Percentiles rank a stretch among this genome's conserved stretches.
Conservation (phyloP, 129 eudicot genomes). For the Helianthus tuberosus region DNA sequence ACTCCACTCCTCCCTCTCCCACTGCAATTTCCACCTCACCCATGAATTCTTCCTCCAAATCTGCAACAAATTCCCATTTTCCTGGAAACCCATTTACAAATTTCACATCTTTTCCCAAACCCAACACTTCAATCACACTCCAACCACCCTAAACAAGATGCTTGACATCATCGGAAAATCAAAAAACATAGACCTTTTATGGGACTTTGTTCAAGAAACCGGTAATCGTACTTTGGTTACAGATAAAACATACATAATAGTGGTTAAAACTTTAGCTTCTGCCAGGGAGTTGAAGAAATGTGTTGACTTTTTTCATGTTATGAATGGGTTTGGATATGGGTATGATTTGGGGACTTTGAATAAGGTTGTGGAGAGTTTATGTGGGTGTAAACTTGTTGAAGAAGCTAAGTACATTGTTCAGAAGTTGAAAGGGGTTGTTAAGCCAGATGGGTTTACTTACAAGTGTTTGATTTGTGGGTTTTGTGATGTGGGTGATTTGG, state of each 20-base stretch:
- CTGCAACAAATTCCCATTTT: slow-evolving; percentile 74
- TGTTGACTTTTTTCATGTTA: slow-evolving; percentile 69
- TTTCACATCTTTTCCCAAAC: slow-evolving; percentile 55
- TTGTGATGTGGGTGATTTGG: slow-evolving; percentile 72
- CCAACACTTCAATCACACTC: slow-evolving; percentile 61
- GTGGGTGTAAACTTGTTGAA: slow-evolving; percentile 57
- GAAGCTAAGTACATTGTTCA: slow-evolving; percentile 71
- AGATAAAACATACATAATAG: slow-evolving; percentile 55
- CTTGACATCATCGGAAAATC: slow-evolving; percentile 75
- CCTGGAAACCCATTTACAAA: slow-evolving; percentile 84
- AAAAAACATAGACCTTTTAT: slow-evolving; percentile 72
- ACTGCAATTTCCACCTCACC: slow-evolving; percentile 53
- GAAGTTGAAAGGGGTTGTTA: slow-evolving; percentile 63
- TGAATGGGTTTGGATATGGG: slow-evolving; percentile 70
- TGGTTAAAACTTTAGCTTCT: slow-evolving; percentile 56
- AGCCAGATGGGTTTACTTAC: slow-evolving; percentile 63
- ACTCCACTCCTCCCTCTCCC: slow-evolving; percentile 56
- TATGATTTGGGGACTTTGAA: slow-evolving; percentile 60
- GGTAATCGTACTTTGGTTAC: slow-evolving; percentile 44
- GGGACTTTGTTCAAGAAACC: slow-evolving; percentile 53
- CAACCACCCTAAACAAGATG: slow-evolving; percentile 72
- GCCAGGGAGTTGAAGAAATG: slow-evolving; percentile 87
- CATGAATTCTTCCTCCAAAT: slow-evolving; percentile 91
- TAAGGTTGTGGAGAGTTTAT: slow-evolving; percentile 53
- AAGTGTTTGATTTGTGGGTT: slow-evolving; percentile 78